A percentile compares a stretch with the other conserved stretches of the same genome.
Conservation (phyloP, 257 asterid genomes). For the Fraxinus cuspidata region DNA sequence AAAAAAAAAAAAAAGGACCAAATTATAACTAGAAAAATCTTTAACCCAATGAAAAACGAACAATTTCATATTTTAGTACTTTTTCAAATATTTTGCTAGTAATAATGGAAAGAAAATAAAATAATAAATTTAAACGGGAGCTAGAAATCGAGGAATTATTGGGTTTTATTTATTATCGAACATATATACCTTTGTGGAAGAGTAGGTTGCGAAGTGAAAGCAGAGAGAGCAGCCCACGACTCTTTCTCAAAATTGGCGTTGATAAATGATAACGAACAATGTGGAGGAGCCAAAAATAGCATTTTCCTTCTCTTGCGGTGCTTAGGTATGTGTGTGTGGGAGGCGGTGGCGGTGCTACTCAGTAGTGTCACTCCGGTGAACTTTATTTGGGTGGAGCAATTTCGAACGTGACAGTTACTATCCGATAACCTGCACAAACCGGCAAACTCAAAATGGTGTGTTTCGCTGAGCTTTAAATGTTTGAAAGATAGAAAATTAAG, state of each 20-base stretch:
- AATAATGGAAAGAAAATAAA: background rate
- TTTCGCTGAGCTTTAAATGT: background rate
- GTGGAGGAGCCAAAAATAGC: conserved; percentile 39
- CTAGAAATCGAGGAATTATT: background rate
- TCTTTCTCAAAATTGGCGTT: conserved; percentile 28
- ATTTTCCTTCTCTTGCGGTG: conserved; percentile 14
- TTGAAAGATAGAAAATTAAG: too few relatives aligned
- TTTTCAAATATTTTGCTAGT: background rate
- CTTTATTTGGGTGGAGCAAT: background rate
- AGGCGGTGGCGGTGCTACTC: background rate
- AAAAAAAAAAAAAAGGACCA: background rate
- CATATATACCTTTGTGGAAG: conserved; percentile 40
- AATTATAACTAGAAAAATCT: background rate
- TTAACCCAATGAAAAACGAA: background rate
- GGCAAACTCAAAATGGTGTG: background rate
- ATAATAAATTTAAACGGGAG: background rate
- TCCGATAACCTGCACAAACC: background rate
- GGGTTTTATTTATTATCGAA: background rate
- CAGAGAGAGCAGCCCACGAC: conserved; percentile 32
- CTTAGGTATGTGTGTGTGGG: background rate
- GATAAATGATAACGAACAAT: conserved; percentile 35
- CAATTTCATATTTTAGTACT: background rate
- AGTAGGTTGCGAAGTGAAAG: conserved; percentile 38
- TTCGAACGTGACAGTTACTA: background rate
- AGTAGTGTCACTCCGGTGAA: background rate